Base-by-base conservation (phyloP, 2,329 filamentous ascomycete genomes). In the Microdochium nivale region DNA sequence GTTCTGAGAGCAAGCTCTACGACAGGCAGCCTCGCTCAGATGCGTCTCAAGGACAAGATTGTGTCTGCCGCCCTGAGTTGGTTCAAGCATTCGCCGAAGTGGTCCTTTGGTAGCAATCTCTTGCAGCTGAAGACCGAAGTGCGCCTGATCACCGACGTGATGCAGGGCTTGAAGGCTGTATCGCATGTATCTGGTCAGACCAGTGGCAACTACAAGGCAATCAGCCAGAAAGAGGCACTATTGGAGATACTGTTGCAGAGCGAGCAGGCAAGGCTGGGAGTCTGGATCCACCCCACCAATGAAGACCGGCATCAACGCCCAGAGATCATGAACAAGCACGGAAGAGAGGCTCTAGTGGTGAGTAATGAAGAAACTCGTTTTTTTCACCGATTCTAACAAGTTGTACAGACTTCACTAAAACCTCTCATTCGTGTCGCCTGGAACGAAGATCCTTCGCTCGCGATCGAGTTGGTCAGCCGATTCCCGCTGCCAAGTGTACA, bases 21-120 rank as follows among this genome's bases (percentile, higher is more conserved):
- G 43, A 77, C 85, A 24, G 77, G 76, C n/a, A 66, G 74, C 19
- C 67, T 80, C 25, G 80, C 84, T 7, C 84, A 87, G 61, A 94
- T 88, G 84, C 83, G 86, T 53, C 74, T 97, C 35, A 96, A 96
- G 66, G 91, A 97, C 62, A 84, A 89, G 58, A 85, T 96, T 49
- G 68, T 99, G 35, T 91, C 90, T 5, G 90, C 90, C 27, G 91
- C 83, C 14, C 74, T 99, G 30, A 83, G 80, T 55, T 99, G 95
- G 95, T 99, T 99, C 68, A 81, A 78, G 37, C 81, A 84, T 58
- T 75, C 88, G 5, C 89, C 91, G 14, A 82, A 84, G 58, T 99
- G 94, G 92, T 95, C 94, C 0, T 97, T 94, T 68, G 94, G 94
- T 52, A 94, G 92, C 60, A 99, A 96, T 64, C 81, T 88, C 48